Percentiles rank a stretch among this genome's conserved stretches.
These are phyloP conservation scores for Elsinoe arachidis DNA, from an alignment of 2,329 filamentous ascomycete species.

Conservation along the genomic window DNA sequence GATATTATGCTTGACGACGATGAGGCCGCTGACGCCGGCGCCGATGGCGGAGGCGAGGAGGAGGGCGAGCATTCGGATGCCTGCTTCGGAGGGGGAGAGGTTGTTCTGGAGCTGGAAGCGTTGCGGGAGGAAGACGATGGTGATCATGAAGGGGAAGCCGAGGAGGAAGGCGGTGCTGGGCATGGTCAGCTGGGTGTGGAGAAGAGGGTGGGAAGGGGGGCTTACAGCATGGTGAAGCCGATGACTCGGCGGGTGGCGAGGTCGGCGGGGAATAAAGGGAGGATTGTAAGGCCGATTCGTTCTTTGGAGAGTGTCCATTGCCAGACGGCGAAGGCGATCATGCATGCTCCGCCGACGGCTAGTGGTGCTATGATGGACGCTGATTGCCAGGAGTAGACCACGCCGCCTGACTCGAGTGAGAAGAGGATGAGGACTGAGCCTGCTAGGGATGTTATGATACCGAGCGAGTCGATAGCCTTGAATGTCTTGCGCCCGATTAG, in stretches of 20 bases:
- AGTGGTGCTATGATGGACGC: neutral
- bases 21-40: neutral
- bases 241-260: conserved; percentile 4
- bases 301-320: conserved; percentile 1
- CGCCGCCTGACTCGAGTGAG: neutral
- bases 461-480: conserved; percentile 5
- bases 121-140: conserved; percentile 12
- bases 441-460: neutral
- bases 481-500: neutral
- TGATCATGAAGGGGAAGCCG: conserved; percentile 12
- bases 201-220: neutral
- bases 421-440: neutral
- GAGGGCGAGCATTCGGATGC: conserved; percentile 13
- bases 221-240: conserved; percentile 8
- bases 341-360: neutral
- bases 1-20: neutral
- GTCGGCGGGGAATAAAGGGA: conserved; percentile 4
- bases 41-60: neutral
- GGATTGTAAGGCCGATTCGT: neutral
- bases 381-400: neutral
- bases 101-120: conserved; percentile 11
- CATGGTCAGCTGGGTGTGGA: neutral
- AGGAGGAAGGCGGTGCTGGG: conserved; percentile 9
- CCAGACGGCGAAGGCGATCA: conserved; percentile 7
- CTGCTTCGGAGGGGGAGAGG: conserved; percentile 4